These are phyloP conservation scores for Arabidopsis arenosa DNA, from an alignment of 345 rosid genomes.

Conservation along the genomic window DNA sequence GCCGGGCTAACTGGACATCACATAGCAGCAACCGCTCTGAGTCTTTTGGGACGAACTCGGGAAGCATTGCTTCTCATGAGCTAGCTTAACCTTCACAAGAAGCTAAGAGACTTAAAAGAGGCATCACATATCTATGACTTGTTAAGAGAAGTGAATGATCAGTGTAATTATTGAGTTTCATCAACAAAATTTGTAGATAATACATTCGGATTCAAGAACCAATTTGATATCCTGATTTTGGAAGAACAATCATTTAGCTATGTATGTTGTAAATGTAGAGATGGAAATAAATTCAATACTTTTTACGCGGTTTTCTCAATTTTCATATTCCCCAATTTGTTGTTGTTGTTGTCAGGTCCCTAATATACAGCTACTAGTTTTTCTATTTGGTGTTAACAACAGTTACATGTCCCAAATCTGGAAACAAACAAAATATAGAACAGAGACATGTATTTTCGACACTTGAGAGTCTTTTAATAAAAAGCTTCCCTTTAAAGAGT, in stretches of 20 bases:
- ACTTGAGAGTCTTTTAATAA: background rate
- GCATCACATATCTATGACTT: conserved; percentile 15
- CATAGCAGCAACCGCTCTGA: conserved; percentile 84
- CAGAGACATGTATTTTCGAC: conserved; percentile 4
- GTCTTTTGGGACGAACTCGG: conserved; percentile 80
- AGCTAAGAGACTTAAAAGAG: conserved; percentile 21
- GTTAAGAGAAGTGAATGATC: background rate
- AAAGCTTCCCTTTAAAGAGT: conserved; percentile 20
- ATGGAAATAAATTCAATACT: background rate
- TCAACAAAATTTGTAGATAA: conserved; percentile 20
- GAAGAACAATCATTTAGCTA: background rate
- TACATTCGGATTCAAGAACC: conserved; percentile 8
- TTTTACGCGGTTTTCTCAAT: background rate
- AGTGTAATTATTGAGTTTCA: conserved; percentile 5
- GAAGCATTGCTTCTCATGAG: conserved; percentile 88
- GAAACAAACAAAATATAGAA: conserved; percentile 20
- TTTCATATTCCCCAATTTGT: background rate
- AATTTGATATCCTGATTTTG: background rate
- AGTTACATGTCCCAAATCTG: conserved; percentile 31
- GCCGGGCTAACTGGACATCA: conserved; percentile 93
- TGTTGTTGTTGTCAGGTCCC: background rate
- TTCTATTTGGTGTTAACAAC: conserved; percentile 4
- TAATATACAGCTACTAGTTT: background rate
- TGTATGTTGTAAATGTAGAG: background rate
- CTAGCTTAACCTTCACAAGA: conserved; percentile 46